phyloP scores from a whole-genome alignment of 1,284 basidiomycete species.

The Ustilago hordei region DNA sequence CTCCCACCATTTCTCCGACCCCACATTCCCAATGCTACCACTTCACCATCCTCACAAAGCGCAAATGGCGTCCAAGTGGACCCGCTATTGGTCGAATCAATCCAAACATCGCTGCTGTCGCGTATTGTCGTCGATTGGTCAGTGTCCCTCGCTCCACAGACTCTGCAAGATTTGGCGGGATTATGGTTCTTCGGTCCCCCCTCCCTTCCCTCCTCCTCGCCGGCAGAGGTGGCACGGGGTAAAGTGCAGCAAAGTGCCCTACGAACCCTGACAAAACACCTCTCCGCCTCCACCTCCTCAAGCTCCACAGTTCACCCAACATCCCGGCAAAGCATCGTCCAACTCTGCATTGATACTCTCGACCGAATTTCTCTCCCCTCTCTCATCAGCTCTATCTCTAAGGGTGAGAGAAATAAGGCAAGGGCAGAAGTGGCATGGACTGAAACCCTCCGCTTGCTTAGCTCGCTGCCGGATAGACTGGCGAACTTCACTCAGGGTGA shows the following conservation, averaged over 20 bases:
- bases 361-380: slow-evolving; percentile 11
- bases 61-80: neutral
- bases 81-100: slow-evolving; percentile 17
- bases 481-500: slow-evolving; percentile 31
- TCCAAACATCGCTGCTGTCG: slow-evolving; percentile 23
- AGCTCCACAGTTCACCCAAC: slow-evolving; percentile 1
- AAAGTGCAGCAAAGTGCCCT: slow-evolving; percentile 26
- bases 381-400: neutral
- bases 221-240: neutral
- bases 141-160: neutral
- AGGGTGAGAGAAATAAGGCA: slow-evolving; percentile 17
- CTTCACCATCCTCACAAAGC: neutral
- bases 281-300: slow-evolving; percentile 4
- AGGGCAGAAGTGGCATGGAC: slow-evolving; percentile 25
- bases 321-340: neutral
- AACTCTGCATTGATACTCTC: slow-evolving; percentile 10
- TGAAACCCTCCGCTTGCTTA: slow-evolving; percentile 24
- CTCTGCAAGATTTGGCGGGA: slow-evolving; percentile 5
- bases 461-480: slow-evolving; percentile 29
- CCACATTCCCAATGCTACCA: neutral
- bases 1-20: neutral
- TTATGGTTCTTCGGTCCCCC: slow-evolving; percentile 23
- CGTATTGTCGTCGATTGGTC: slow-evolving; percentile 28
- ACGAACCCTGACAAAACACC: slow-evolving; percentile 12
- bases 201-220: neutral